Base-by-base conservation (phyloP, 176 grass and related monocot species). In the Ananas comosus region DNA sequence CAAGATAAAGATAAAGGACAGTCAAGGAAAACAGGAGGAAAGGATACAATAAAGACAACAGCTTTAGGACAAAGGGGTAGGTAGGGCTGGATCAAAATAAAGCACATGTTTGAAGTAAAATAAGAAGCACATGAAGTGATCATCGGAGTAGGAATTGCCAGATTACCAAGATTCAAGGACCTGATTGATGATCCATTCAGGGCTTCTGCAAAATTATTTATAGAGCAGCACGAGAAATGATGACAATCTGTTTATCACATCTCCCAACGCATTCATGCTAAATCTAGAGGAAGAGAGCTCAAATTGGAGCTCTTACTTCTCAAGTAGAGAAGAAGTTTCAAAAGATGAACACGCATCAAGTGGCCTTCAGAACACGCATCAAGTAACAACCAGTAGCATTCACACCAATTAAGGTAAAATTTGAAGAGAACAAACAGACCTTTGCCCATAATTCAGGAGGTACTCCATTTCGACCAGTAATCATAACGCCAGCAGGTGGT, bases 401-500 rank as follows among this genome's bases (percentile, higher is more conserved):
- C 71, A 13, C 47, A 50, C 21, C 4, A 58, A 17, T 59, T 24
- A 27, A 10, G 56, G 13, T 22, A 27, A 42, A 77, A 48, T 51
- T 23, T 58, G 1, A 63, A 3, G 17, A 50, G 65, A 83, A 25
- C 50, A 21, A 71, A 72, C 73, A 49, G 86, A 81, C 92, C 85
- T 88, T 81, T 22, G 65, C 53, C 74, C 63, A 81, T 59, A 83
- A 79, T 76, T 91, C 85, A 48, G 73, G 23, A 77, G 80, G 51
- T 57, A 63, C 57, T 81, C 80, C 78, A 13, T 50, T 73, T 53
- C 81, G 80, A 72, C 65, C 22, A 27, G 79, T 74, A 49, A 84
- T 21, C 16, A 82, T 71, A 51, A 63, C 66, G 63, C 65, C 69
- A 48, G 73, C 64, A 50, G 66, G 51, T 53, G 66, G 76, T 73